Evolutionary conservation across 768 basidiomycete genomes (phyloP), one percentile per base, ranked within the genome.

Genomic region (Arthromyces matolae): DNA sequence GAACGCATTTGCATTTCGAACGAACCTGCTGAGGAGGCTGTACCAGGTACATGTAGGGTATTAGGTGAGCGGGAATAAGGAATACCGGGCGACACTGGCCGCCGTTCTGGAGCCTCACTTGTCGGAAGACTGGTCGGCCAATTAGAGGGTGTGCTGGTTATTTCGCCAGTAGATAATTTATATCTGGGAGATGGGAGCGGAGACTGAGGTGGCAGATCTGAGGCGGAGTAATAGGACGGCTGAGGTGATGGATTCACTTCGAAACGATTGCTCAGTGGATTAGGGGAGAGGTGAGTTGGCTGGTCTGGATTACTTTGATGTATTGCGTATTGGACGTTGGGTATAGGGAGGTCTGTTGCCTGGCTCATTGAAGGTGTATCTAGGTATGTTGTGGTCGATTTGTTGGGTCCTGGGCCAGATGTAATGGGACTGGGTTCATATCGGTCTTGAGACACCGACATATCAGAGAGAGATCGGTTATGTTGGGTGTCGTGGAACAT

Each of bases 401-500:
- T 68, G 67, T 37, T 42, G n/a, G 31, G 22, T 10, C 50, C 43
- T 20, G 54, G 54, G 31, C 54, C 52, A 12, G 56, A 59, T 3
- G 65, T 61, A 44, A 60, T 51, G n/a, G n/a, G n/a, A 3, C 72
- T 70, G 1, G 79, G 76, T 45, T 80, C 81, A 49, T 86, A 85
- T 39, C 49, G 50, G 34, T 70, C 61, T 16, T 68, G 67, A 36
- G 47, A 53, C 47, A 56, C 55, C 3, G 77, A 75, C 8, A 83
- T 52, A 54, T 89, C 87, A 0, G 86, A 89, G 3, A 72, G 63
- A 1, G 87, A 87, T 5, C 83, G 78, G 37, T 64, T 72, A 53
- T 89, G 86, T 5, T 75, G 77, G 25, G 79, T n/a, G n/a, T n/a
- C 72, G 20, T 72, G 62, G 65, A 88, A 86, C 75, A 91, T 90